Base-by-base conservation (phyloP, 768 basidiomycete genomes). In the Daedaleopsis nitida region DNA sequence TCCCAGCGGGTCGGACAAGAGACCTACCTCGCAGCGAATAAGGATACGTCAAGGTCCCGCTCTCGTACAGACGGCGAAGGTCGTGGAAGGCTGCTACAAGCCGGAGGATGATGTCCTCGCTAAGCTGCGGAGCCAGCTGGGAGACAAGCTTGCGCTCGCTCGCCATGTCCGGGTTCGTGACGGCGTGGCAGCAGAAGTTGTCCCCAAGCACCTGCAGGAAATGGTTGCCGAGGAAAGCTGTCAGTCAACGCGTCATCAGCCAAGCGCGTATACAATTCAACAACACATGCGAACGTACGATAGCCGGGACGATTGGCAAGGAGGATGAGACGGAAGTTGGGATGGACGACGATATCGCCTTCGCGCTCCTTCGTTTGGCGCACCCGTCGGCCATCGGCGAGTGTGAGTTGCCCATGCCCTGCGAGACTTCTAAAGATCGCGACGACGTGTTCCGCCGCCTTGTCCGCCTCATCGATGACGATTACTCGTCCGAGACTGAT, bases 221-320 rank as follows among this genome's bases (percentile, higher is more conserved):
- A 68, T 89, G 86, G 62, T 89, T 89, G 1, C 86, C 86, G 23
- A 89, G 76, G 80, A 89, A 89, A 1, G 87, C 87, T 88, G 27
- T 32, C 14, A n/a, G 47, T 58, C 13, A 19, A 62, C 10, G n/a
- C 35, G 12, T 19, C 9, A 17, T 32, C 48, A 52, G 14, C 7
- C 38, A 53, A 47, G 3, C 21, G 10, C 11, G 1, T 32, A 27
- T 13, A n/a, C 27, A 47, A 16, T 13, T 2, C 24, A 5, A 17
- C 37, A 10, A 4, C 17, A 52, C 45, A n/a, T 2, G 19, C 24
- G 23, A 8, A 68, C 83, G 63, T 66, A 88, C 86, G 86, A 77
- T 88, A 89, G 12, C 86, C 86, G 35, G 87, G 86, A 5, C 86
- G 74, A 68, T 89, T 89, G 5, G 86, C 87, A 39, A 89, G 74